These are phyloP conservation scores for Knufia petricola DNA, from an alignment of 2,329 filamentous ascomycete species.

Conservation along the genomic window DNA sequence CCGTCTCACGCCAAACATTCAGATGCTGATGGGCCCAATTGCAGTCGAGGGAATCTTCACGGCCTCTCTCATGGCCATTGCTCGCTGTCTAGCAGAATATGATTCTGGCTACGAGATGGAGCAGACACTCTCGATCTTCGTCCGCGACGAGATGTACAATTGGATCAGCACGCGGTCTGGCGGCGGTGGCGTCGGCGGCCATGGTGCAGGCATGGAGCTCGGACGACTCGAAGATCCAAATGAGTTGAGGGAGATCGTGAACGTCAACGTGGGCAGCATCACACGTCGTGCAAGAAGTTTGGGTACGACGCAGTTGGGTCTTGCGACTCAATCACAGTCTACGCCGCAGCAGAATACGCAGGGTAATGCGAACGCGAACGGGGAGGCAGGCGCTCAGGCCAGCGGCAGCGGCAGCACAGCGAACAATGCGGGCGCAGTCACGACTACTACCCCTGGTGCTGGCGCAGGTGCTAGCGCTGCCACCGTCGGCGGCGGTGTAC, in stretches of 20 bases:
- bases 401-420: conserved; percentile 3
- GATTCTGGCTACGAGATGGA: conserved; percentile 65
- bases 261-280: conserved; percentile 79
- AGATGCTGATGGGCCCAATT: conserved; percentile 90
- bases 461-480: background rate
- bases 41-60: conserved; percentile 94
- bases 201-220: conserved; percentile 8
- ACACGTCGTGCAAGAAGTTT: conserved; percentile 82
- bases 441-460: conserved; percentile 5
- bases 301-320: conserved; percentile 46
- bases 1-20: conserved; percentile 90
- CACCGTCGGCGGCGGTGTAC: conserved; percentile 42
- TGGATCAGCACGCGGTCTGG: conserved; percentile 64
- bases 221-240: conserved; percentile 26
- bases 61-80: conserved; percentile 93
- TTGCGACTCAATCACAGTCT: background rate
- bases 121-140: conserved; percentile 86
- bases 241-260: conserved; percentile 68
- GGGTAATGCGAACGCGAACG: too few species aligned
- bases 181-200: conserved; percentile 6
- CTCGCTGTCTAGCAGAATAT: conserved; percentile 82
- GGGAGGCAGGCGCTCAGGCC: background rate
- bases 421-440: conserved; percentile 7
- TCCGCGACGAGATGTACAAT: conserved; percentile 94
- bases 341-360: background rate